These are phyloP conservation scores for Notholithocarpus densiflorus DNA, from an alignment of 306 rosid species.

Conservation along the genomic window DNA sequence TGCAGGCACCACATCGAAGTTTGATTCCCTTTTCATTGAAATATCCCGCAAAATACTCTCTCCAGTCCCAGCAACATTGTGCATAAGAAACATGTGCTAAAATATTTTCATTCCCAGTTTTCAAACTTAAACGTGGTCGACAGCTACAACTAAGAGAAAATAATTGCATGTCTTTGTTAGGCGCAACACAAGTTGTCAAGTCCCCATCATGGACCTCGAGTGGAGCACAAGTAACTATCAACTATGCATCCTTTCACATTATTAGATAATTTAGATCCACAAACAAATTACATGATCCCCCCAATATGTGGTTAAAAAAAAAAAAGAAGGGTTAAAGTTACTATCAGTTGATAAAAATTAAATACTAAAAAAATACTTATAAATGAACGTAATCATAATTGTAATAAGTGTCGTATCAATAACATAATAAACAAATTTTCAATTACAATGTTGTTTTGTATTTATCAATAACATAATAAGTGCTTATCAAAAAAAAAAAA, in stretches of 20 bases:
- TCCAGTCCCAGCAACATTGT: background rate
- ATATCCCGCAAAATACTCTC: background rate
- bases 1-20: background rate
- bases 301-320: no score
- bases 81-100: background rate
- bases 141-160: background rate
- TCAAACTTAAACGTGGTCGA: background rate
- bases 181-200: slow-evolving; percentile 4
- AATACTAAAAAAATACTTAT: no score
- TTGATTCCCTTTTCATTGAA: background rate
- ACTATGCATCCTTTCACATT: background rate
- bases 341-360: no score
- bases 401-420: no score
- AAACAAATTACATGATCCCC: background rate
- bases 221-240: background rate
- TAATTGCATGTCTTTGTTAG: background rate
- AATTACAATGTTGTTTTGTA: no score
- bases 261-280: background rate
- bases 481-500: no score
- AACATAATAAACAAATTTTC: no score
- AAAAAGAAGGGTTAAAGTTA: background rate
- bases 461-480: no score
- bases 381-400: no score
- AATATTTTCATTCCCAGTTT: background rate
- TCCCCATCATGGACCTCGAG: background rate